Base-by-base conservation (phyloP, 306 rosid species). In the Boehmeria nivea region DNA sequence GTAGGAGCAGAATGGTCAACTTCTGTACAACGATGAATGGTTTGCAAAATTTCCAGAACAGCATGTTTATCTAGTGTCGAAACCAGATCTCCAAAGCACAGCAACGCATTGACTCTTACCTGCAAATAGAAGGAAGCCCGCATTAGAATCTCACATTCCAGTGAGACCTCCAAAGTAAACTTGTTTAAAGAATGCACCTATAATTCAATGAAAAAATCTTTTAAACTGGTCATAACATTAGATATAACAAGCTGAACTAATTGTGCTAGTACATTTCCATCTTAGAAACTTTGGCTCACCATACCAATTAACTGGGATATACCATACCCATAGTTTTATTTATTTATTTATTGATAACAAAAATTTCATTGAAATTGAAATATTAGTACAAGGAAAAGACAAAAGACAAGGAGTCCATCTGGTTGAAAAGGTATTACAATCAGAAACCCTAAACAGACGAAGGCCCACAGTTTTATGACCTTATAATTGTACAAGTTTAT, bases 1-100 rank as follows among this genome's bases (percentile, higher is more conserved):
- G 99, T 93, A 68, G 99, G 99, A 61, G 95, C 86, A 71, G 99
- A 83, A 44, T 59, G 95, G 55, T 93, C 99, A 65, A 93, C 99
- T 8, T 84, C 95, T 58, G 96, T 91, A 75, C 99, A 91, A 37
- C 96, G 95, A 66, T 84, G 96, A 79, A 93, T 78, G 34, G 99
- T 93, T 68, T 93, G 96, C 89, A 93, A 74, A 72, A 87, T 64
- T 8, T 87, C 96, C 57, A 87, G 56, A 74, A 76, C 81, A 59
- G 89, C 80, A 48, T 54, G 88, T 75, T 93, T 93, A 85, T 93
- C 96, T 27, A 87, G 95, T 24, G 81, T 79, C 51, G 42, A 55
- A 71, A 85, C 82, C 80, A 93, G 67, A 20, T 85, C 99, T 69
- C 95, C 99, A 1, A 93, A 69, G 76, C 99, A 93, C 45, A 87